phyloP scores from a whole-genome alignment of 2,329 filamentous ascomycete species.

The Verticillium nubilum region DNA sequence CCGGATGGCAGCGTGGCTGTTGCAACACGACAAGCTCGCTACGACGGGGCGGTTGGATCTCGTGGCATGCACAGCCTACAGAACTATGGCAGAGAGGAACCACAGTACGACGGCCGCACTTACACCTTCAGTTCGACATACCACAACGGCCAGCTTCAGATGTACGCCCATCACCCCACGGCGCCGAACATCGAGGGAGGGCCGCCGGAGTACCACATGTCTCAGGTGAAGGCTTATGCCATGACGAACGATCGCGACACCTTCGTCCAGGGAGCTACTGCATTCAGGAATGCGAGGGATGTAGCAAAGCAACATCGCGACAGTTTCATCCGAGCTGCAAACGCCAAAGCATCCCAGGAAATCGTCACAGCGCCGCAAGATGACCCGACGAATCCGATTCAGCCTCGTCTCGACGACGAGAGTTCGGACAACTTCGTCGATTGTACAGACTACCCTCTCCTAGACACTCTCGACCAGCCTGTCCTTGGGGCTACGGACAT shows the following conservation, averaged over 20 bases:
- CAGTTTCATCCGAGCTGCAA: conserved; percentile 3
- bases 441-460: neutral
- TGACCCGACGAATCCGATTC: neutral
- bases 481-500: neutral
- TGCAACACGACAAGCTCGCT: conserved; percentile 25
- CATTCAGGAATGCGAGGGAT: conserved; percentile 4
- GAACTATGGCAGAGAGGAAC: conserved; percentile 24
- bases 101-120: conserved; percentile 30
- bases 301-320: conserved; percentile 3
- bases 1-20: conserved; percentile 22
- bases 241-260: neutral
- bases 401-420: neutral
- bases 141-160: conserved; percentile 24
- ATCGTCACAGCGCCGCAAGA: neutral
- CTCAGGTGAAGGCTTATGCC: conserved; percentile 19
- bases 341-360: neutral
- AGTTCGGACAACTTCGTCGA: neutral
- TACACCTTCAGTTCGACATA: conserved; percentile 33
- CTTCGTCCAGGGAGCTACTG: conserved; percentile 2
- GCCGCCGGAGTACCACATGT: conserved; percentile 36
- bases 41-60: conserved; percentile 30
- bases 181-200: conserved; percentile 20
- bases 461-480: neutral
- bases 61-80: conserved; percentile 30
- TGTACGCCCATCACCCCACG: conserved; percentile 32